Percentiles rank a stretch among this genome's conserved stretches.
These are phyloP conservation scores for Megacollybia marginata DNA, from an alignment of 768 basidiomycete species.

Conservation along the genomic window DNA sequence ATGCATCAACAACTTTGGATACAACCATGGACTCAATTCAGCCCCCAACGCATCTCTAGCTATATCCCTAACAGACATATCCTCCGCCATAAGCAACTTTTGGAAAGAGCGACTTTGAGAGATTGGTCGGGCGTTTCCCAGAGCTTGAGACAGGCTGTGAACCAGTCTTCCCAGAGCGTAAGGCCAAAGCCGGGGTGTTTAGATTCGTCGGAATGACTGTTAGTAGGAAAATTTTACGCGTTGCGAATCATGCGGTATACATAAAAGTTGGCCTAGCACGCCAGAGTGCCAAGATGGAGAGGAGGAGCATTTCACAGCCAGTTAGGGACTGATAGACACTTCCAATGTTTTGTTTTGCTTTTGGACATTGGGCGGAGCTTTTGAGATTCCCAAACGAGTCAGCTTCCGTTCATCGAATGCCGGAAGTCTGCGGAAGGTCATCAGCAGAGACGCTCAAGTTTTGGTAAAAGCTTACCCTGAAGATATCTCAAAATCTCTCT, in stretches of 20 bases:
- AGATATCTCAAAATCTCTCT: conserved; percentile 49
- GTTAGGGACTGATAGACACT: too few species aligned
- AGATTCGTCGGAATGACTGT: too few species aligned
- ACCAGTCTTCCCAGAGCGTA: conserved; percentile 42
- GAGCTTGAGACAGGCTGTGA: too few species aligned
- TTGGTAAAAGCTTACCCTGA: conserved; percentile 34
- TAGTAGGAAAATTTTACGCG: too few species aligned
- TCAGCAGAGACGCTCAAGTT: background rate
- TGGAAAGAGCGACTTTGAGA: conserved; percentile 57
- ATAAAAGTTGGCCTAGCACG: conserved; percentile 50
- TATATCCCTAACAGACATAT: conserved; percentile 60
- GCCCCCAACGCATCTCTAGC: too few species aligned
- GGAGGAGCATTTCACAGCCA: conserved; percentile 63
- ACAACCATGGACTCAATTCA: too few species aligned
- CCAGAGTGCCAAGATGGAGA: conserved; percentile 68
- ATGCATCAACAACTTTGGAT: too few species aligned
- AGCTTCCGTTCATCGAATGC: conserved; percentile 51
- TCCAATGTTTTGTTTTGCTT: conserved; percentile 45
- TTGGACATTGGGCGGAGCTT: conserved; percentile 49
- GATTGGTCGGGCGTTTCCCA: conserved; percentile 56
- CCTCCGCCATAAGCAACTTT: conserved; percentile 56
- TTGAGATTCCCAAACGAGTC: conserved; percentile 51
- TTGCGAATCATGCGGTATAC: too few species aligned
- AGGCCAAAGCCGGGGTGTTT: conserved; percentile 32
- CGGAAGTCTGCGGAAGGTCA: conserved; percentile 30